Base-by-base conservation (phyloP, 805 yeast genomes). In the Candida berthetii region DNA sequence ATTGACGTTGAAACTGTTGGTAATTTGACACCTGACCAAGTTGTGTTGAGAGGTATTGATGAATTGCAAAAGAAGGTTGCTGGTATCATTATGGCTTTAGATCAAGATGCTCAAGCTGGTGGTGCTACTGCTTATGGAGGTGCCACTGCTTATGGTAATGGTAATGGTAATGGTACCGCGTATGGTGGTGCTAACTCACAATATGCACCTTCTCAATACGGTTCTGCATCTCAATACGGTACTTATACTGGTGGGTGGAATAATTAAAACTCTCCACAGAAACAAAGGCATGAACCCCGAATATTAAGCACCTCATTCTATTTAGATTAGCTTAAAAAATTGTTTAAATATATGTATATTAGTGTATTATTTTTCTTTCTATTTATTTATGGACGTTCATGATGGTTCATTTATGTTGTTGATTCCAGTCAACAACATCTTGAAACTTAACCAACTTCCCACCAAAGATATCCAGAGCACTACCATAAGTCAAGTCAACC, bases 1-100 rank as follows among this genome's bases (percentile, higher is more conserved):
- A 66, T 91, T 57, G 91, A 86, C 50, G 85, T 95, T 9, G 99
- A 93, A 64, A 86, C 97, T 1, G 85, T 90, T 13, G 99, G 99
- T 3, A 79, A 82, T 38, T 76, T 93, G 45, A 78, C 85, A 41
- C 95, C 96, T 1, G 85, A 89, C 55, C 95, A 87, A 51, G 96
- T 93, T 24, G 87, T 93, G 18, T 66, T 80, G 39, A 80, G 90
- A 54, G 90, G 96, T 37, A 80, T 95, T 50, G 81, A 77, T 40
- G 89, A 89, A 27, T 67, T 93, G 53, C 96, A 89, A 61, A 81
- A 82, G 65, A 93, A 93, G 65, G 78, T 93, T 37, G 99, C 97
- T 11, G 85, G 86, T 44, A 81, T 93, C 43, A 77, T 85, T 44
- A 75, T 81, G 62, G 85, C 90, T 58, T 64, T 85, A 50, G 70